Evolutionary conservation across 2,329 filamentous ascomycete species (phyloP), one percentile per base, ranked within the genome.

Genomic region (Podosphaera aphanis): DNA sequence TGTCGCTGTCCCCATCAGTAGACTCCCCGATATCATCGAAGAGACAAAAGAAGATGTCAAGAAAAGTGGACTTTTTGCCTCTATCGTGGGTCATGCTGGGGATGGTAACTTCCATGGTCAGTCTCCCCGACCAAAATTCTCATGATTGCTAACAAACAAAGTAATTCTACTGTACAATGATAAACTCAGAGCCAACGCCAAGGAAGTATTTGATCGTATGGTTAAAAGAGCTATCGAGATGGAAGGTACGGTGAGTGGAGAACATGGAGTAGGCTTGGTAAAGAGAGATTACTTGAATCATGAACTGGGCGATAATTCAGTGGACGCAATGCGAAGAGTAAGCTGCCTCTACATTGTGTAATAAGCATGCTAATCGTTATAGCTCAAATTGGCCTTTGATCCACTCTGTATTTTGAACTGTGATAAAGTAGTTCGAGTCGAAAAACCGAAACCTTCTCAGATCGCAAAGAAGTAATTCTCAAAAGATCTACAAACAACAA

Each of bases 191-290:
- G 62, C 67, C 48, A 69, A 71, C 46, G 79, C 79, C 2, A 79
- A 84, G 56, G 68, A 69, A 36, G 65, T 88, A 21, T 79, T 90
- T 21, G 80, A 86, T 58, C 70, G 75, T 48, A 90, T 90, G 83
- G 81, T 88, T 47, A 85, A 86, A 69, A 69, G 80, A 49, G 83
- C 83, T 0, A 76, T 92, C 43, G 80, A 84, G 63, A 71, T 85
- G 65, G 83, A 90, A 61, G 83, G 83, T 7, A 90, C 83, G 0
- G 82, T 85, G 1, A 86, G 83, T 11, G 83, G 83, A 46, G 83
- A 92, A 62, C 83, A 92, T 60, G 83, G 83, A 37, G 77, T 90
- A 45, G 83, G 83, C 5, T 64, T 92, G 42, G 79, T 88, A 47
- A 92, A 92, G 71, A 68, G 83, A 53, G 83, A 90, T 58, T 88